These are phyloP conservation scores for Colletotrichum melonis DNA, from an alignment of 2,329 filamentous ascomycete species.

Conservation along the genomic window DNA sequence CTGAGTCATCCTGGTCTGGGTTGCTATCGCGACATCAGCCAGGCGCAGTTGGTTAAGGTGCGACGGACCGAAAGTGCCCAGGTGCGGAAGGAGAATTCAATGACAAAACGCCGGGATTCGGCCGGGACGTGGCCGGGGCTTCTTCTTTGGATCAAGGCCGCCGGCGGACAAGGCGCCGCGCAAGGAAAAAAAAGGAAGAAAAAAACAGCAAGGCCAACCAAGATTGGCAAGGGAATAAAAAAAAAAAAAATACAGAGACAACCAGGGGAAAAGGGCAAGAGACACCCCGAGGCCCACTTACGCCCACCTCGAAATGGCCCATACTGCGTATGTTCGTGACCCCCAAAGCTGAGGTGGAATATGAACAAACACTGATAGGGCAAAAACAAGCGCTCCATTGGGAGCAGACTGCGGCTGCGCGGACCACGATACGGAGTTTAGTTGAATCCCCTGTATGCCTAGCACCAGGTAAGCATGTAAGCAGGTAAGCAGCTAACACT, in stretches of 20 bases:
- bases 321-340: neutral
- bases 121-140: slow-evolving; percentile 17
- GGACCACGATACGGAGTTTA: neutral
- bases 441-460: neutral
- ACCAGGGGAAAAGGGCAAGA: slow-evolving; percentile 9
- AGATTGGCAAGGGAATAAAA: neutral
- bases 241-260: neutral
- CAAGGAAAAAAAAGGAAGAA: neutral
- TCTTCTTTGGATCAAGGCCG: neutral
- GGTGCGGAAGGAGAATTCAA: neutral
- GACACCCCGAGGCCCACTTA: slow-evolving; percentile 18
- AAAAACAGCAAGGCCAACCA: neutral
- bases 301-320: slow-evolving; percentile 4
- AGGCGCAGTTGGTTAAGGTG: neutral
- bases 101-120: slow-evolving; percentile 27
- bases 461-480: neutral
- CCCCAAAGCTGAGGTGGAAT: neutral
- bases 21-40: slow-evolving; percentile 26
- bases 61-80: slow-evolving; percentile 1
- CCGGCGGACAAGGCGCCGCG: neutral
- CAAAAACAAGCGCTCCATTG: slow-evolving; percentile 33
- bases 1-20: slow-evolving; percentile 17
- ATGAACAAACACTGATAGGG: slow-evolving; percentile 1
- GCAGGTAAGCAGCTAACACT: too few species aligned
- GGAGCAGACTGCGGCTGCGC: slow-evolving; percentile 14